A percentile compares a stretch with the other conserved stretches of the same genome.
Conservation (phyloP, 2,329 filamentous ascomycete genomes). For the Xylaria arbuscula region DNA sequence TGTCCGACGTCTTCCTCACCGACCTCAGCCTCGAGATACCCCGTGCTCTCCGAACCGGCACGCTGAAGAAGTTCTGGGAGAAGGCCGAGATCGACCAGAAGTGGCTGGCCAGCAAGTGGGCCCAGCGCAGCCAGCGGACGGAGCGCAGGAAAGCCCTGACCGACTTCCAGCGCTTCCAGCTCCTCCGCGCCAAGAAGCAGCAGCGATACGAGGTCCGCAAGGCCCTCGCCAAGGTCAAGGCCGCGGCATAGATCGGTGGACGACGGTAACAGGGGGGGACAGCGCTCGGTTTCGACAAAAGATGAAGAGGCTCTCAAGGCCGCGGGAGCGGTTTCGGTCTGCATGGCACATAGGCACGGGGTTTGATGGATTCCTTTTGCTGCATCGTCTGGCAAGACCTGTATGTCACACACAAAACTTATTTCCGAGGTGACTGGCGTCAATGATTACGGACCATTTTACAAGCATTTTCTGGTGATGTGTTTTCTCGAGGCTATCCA, state of each 20-base stretch:
- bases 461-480: slow-evolving; percentile 49
- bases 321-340: slow-evolving; percentile 40
- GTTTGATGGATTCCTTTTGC: slow-evolving; percentile 66
- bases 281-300: slow-evolving; percentile 31
- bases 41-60: slow-evolving; percentile 82
- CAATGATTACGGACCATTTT: slow-evolving; percentile 71
- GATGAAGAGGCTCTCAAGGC: slow-evolving; percentile 55
- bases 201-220: slow-evolving; percentile 98
- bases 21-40: slow-evolving; percentile 88
- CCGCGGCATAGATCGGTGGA: slow-evolving; percentile 70
- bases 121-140: slow-evolving; percentile 89
- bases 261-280: slow-evolving; percentile 35
- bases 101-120: slow-evolving; percentile 92
- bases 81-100: slow-evolving; percentile 90
- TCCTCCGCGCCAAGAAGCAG: slow-evolving; percentile 99
- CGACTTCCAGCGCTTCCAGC: slow-evolving; percentile 99
- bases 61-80: slow-evolving; percentile 90
- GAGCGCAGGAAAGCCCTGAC: slow-evolving; percentile 89
- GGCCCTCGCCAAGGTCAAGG: slow-evolving; percentile 92
- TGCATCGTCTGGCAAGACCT: slow-evolving; percentile 66
- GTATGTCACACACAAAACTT: slow-evolving; percentile 68
- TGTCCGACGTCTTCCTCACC: slow-evolving; percentile 88
- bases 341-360: slow-evolving; percentile 61
- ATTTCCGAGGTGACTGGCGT: slow-evolving; percentile 67
- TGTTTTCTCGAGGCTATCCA: slow-evolving; percentile 9